Evolutionary conservation across 2,329 filamentous ascomycete species (phyloP), one percentile per base, ranked within the genome.

Genomic region (Ceratocystis harringtonii): DNA sequence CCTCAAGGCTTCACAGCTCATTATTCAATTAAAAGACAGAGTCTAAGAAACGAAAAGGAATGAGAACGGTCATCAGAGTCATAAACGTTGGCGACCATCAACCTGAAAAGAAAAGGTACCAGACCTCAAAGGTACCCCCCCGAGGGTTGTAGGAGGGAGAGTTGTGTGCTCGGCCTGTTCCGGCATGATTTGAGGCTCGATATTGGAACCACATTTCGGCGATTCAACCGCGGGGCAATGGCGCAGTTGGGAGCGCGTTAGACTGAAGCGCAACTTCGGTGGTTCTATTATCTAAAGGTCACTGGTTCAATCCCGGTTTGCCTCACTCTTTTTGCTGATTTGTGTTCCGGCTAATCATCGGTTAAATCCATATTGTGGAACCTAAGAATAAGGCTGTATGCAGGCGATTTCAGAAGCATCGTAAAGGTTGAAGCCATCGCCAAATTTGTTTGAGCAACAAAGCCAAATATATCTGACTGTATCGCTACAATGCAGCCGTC

Each of bases 401-500:
- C 10, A 32, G 12, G 15, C 19, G 7, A 62, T 62, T 50, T 19
- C 25, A 17, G 44, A 43, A 19, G 32, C 19, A 41, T 41, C 28
- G 25, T 44, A 25, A 22, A 8, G 25, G n/a, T 22, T 43, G 36
- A 62, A 62, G 32, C 43, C 60, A 62, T 62, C 60, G 43, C 10
- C 36, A 62, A 5, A 45, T 30, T 30, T 60, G 25, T 17, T 60
- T 10, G 22, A 22, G 8, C 7, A n/a, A 41, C 36, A 28, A 28
- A 43, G 36, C 32, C 32, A 41, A n/a, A 15, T 22, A 15, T 25
- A 25, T 43, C 44, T n/a, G 60, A 44, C 60, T 8, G 45, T 17
- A 62, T 17, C 48, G 28, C 30, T 48, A 58, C 17, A 72, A 91
- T 91, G 88, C 81, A 85, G 74, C 81, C 85, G 69, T 89, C 88